A percentile compares a stretch with the other conserved stretches of the same genome.
Conservation (phyloP, 2,329 filamentous ascomycete genomes). For the Colletotrichum orchidophilum region DNA sequence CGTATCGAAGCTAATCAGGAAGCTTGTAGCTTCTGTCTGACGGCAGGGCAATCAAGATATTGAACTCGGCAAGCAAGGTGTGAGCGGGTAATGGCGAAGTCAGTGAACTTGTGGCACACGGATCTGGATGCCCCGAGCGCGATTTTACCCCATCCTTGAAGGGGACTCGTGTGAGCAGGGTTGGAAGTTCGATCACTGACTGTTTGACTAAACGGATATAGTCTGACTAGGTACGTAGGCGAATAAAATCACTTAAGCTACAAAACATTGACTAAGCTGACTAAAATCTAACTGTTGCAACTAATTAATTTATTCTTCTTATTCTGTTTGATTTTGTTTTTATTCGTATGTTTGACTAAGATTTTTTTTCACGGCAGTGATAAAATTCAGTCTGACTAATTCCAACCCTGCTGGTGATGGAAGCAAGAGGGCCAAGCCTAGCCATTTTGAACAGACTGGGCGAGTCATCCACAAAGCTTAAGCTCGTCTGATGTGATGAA, state of each 20-base stretch:
- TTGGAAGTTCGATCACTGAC: no score
- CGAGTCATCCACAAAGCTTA: slow-evolving; percentile 24
- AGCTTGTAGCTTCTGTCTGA: neutral
- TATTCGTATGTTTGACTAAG: no score
- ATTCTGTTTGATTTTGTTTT: no score
- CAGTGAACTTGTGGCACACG: neutral
- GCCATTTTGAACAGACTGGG: neutral
- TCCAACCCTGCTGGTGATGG: no score
- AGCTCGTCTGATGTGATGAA: neutral
- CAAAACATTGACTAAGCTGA: no score
- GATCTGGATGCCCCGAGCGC: neutral
- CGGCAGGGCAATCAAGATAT: neutral
- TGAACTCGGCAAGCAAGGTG: neutral
- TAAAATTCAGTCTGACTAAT: no score
- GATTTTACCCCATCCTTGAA: neutral
- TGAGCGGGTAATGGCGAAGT: neutral
- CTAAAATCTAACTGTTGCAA: no score
- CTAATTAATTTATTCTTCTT: no score
- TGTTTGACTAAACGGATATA: no score
- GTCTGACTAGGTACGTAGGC: no score
- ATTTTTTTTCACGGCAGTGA: no score
- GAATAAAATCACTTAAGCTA: no score
- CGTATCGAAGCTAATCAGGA: neutral
- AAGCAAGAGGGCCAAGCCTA: neutral
- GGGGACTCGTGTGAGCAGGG: neutral